Percentiles rank a stretch among this genome's conserved stretches.
Conservation (phyloP, 2,329 filamentous ascomycete species). For the Xylaria polymorpha region DNA sequence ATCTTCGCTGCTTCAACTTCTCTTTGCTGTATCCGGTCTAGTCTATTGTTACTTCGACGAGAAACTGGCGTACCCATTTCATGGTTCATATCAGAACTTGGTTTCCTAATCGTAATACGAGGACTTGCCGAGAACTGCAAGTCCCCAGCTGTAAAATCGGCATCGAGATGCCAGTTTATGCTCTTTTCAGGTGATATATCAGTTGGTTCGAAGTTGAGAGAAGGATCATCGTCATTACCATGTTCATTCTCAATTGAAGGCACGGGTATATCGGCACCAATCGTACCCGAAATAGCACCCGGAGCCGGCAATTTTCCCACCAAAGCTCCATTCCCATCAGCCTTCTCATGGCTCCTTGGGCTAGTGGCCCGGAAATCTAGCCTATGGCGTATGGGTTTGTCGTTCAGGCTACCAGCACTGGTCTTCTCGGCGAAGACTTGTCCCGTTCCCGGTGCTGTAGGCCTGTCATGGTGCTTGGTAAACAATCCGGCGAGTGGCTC, state of each 20-base stretch:
- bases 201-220: conserved; percentile 36
- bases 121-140: conserved; percentile 67
- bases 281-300: neutral
- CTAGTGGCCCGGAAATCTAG: conserved; percentile 36
- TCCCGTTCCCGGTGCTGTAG: conserved; percentile 54
- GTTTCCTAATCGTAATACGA: conserved; percentile 57
- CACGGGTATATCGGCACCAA: conserved; percentile 38
- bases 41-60: conserved; percentile 51
- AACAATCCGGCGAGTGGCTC: conserved; percentile 52
- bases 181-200: conserved; percentile 61
- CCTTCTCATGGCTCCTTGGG: conserved; percentile 33
- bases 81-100: conserved; percentile 24
- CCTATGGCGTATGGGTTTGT: conserved; percentile 43
- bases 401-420: conserved; percentile 51
- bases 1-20: conserved; percentile 50
- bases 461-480: conserved; percentile 50
- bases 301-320: conserved; percentile 8
- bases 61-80: conserved; percentile 37
- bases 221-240: conserved; percentile 42
- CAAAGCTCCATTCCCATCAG: conserved; percentile 5
- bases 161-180: conserved; percentile 67
- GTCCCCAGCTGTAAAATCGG: conserved; percentile 68
- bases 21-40: conserved; percentile 52
- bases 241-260: conserved; percentile 46
- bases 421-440: conserved; percentile 51